phyloP scores from a whole-genome alignment of 2,329 filamentous ascomycete genomes.

The Chalaropsis ovoidea region DNA sequence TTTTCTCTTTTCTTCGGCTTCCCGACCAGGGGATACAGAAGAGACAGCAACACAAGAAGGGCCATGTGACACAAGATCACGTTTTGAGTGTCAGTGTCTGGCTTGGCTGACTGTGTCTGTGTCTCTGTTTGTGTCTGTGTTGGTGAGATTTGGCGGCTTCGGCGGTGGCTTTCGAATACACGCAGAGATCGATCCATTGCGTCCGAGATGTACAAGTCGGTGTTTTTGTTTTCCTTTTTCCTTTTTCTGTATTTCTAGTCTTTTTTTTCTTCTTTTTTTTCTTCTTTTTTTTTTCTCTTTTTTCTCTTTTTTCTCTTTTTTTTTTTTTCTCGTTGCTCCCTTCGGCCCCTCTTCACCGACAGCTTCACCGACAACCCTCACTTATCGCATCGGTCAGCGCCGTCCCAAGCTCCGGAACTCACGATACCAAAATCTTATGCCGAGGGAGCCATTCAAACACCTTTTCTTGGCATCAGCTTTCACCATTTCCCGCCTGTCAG shows the following conservation, averaged over 20 bases:
- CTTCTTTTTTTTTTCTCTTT: not conserved
- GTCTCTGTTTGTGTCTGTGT: constrained; percentile 4
- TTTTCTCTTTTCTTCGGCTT: not conserved
- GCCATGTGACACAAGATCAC: constrained; percentile 10
- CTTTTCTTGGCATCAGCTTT: not conserved
- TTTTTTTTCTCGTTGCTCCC: not conserved
- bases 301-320: not conserved
- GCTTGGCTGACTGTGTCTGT: constrained; percentile 9
- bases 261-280: too few species aligned
- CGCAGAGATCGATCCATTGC: not conserved
- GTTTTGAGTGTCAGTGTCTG: constrained; percentile 3
- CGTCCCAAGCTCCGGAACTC: not conserved
- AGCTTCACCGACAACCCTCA: not conserved
- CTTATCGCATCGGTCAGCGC: not conserved
- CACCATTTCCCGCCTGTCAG: not conserved
- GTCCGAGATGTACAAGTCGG: not conserved
- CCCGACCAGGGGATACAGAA: not conserved
- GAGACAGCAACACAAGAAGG: not conserved
- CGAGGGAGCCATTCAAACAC: not conserved
- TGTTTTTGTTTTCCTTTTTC: too few species aligned
- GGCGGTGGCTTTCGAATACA: not conserved
- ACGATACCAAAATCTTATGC: not conserved
- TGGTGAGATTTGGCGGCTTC: not conserved
- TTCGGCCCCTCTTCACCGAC: not conserved
- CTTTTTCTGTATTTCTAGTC: not conserved